A percentile compares a stretch with the other conserved stretches of the same genome.
Evolutionary conservation across 208 protist species (phyloP).

Genomic region (Trypanosoma caninum): DNA sequence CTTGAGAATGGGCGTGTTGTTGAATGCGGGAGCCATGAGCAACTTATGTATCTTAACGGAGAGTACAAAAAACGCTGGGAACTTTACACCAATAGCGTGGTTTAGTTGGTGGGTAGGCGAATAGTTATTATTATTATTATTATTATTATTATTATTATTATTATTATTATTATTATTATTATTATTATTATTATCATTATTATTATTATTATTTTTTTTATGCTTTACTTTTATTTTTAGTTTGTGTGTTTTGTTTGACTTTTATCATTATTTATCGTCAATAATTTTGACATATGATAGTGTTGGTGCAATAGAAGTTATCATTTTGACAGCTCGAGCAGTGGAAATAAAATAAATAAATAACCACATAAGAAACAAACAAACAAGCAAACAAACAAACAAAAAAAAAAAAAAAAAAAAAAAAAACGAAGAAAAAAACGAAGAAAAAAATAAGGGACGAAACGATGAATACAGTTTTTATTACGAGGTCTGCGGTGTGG

Average conservation of each 20-base stretch:
- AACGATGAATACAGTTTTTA: neutral
- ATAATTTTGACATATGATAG: neutral
- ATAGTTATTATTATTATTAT: neutral
- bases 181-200: neutral
- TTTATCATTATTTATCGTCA: neutral
- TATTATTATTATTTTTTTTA: neutral
- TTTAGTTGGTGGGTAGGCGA: neutral
- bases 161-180: too few species aligned
- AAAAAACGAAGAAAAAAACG: neutral
- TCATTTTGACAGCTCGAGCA: neutral
- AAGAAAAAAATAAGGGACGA: neutral
- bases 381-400: neutral
- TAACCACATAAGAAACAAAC: neutral
- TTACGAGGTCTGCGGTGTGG: too few species aligned
- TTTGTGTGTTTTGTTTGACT: neutral
- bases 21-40: conserved; percentile 70
- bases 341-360: neutral
- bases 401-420: neutral
- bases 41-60: conserved; percentile 69
- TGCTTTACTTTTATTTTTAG: neutral
- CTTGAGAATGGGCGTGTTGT: conserved; percentile 68
- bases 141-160: too few species aligned
- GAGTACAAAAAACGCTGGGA: conserved; percentile 70
- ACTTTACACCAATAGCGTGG: conserved; percentile 36
- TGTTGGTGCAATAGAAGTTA: neutral